Evolutionary conservation across 1,284 basidiomycete species (phyloP), one percentile per base, ranked within the genome.

Genomic region (Blastosporella zonata): DNA sequence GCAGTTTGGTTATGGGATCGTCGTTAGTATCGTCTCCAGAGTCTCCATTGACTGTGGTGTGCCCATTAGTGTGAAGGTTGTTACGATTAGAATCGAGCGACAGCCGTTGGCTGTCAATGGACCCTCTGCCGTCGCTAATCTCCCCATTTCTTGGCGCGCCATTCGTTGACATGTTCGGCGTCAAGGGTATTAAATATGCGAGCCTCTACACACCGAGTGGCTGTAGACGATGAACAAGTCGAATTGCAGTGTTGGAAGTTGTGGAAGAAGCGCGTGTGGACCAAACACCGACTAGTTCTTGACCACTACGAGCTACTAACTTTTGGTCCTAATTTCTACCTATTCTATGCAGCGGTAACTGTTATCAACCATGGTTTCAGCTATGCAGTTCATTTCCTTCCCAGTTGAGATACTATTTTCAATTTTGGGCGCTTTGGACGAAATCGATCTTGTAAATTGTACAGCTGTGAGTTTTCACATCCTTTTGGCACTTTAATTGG

Each of bases 1-100:
- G 76, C 8, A 88, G 68, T 49, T 71, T 71, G 47, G 75, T 67
- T 36, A 84, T 57, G 1, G 78, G 74, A 62, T 82, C 77, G 22
- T 57, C 47, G 3, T 62, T 61, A 3, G 46, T 50, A 33, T 68
- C 66, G 9, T 67, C 64, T 10, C 55, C 56, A 37, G 62, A 56
- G 31, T 62, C 59, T 34, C 46, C 58, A 12, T 57, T 63, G 46
- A 54, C 43, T 20, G 54, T 41, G 15, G 40, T 43, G 44, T 65
- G 59, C 27, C 65, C 68, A 41, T 66, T 65, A 38, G 46, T 22
- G 20, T 47, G 37, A 21, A 55, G 37, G 29, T 65, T 67, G 53
- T 70, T 67, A 22, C 57, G 53, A 43, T 53, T 53, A 35, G 52
- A 49, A 39, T 60, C 60, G 25, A 62, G 57, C 46, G 64, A 59